Base-by-base conservation (phyloP, 2,329 filamentous ascomycete species). In the Westerdykella sp. region DNA sequence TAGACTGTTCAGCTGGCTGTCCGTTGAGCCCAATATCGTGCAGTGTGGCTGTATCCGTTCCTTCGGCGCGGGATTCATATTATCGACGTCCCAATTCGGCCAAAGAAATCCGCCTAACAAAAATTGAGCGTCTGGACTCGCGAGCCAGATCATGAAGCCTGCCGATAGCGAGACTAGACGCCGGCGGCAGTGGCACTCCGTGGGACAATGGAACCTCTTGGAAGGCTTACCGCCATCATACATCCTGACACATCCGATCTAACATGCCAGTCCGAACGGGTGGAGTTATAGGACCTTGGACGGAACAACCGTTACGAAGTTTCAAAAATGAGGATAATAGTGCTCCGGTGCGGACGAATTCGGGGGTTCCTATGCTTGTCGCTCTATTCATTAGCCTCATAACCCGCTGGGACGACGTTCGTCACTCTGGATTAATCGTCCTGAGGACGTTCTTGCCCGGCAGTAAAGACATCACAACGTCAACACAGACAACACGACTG, bases 271-370 rank as follows among this genome's bases (percentile, higher is more conserved):
- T 21, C 18, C 5, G 32, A 35, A 54, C 39, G n/a, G 51, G 22
- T 57, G 38, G 38, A 40, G 37, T 41, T 48, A 6, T 37, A 49
- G 22, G 47, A 53, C 42, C 32, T 9, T 32, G 12, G 30, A 41
- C 36, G 12, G 45, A 42, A 10, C 35, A 37, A 13, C 41, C 37
- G 32, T 28, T 41, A 43, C 56, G 49, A 34, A 54, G 43, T 16
- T 50, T 18, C 39, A 60, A 46, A 18, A 60, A 55, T 47, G 73
- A 70, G 70, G 63, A 69, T 43, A 73, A 44, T 73, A 70, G 71
- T 73, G 69, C 42, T 58, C 64, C 5, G 69, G 68, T 4, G 72
- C 72, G 66, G 71, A 73, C 9, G 32, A 18, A 18, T 5, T 15
- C 5, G 32, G 32, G 16, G n/a, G 32, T 14, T 14, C 9, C 15